Percentiles rank a stretch among this genome's conserved stretches.
These are phyloP conservation scores for Nevesoporus exiguus DNA, from an alignment of 768 basidiomycete species.

Conservation along the genomic window DNA sequence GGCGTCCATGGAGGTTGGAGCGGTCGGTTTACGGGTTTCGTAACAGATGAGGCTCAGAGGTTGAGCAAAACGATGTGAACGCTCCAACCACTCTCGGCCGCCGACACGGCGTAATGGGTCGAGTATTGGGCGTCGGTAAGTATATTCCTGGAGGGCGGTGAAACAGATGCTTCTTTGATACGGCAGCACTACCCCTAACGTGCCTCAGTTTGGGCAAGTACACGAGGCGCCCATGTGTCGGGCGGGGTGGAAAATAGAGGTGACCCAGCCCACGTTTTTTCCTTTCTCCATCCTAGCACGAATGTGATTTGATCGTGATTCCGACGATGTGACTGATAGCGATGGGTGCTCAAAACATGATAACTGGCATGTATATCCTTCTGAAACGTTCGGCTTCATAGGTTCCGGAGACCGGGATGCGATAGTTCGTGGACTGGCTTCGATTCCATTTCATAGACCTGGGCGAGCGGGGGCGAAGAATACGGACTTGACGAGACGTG, in stretches of 20 bases:
- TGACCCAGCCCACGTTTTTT: neutral
- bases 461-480: constrained; percentile 1
- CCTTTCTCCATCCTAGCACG: neutral
- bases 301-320: neutral
- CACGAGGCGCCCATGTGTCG: constrained; percentile 3
- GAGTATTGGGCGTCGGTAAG: constrained; percentile 36
- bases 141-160: constrained; percentile 14
- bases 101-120: constrained; percentile 35
- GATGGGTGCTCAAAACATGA: neutral
- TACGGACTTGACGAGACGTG: neutral
- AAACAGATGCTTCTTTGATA: neutral
- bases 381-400: neutral
- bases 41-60: constrained; percentile 26
- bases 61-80: constrained; percentile 35
- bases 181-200: neutral
- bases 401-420: neutral
- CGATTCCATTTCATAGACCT: neutral
- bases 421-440: neutral
- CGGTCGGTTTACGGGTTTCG: constrained; percentile 12
- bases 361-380: neutral
- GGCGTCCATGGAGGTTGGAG: neutral
- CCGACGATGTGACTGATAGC: neutral
- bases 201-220: neutral
- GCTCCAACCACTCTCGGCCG: constrained; percentile 23
- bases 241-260: neutral